Evolutionary conservation across 257 asterid genomes (phyloP).

Genomic region (Dorcoceras hygrometricum): DNA sequence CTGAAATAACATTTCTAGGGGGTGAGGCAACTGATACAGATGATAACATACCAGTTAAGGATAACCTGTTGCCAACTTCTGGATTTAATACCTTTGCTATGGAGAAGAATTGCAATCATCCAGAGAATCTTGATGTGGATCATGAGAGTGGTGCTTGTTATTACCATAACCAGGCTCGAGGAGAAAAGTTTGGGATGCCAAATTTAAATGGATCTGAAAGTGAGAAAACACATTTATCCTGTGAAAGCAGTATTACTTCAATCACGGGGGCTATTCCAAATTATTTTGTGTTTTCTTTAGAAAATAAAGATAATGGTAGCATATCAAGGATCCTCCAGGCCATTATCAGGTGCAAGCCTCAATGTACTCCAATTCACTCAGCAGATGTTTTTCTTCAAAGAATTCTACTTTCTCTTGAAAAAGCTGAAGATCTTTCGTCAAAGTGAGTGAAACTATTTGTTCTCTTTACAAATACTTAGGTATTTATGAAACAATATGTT

Average conservation of each 20-base stretch:
- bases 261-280: slow-evolving; percentile 25
- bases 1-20: too few relatives aligned
- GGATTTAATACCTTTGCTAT: too few relatives aligned
- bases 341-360: slow-evolving; percentile 39
- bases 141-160: slow-evolving; percentile 18
- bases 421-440: slow-evolving; percentile 58
- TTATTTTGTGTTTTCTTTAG: slow-evolving; percentile 44
- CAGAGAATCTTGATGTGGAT: slow-evolving; percentile 19
- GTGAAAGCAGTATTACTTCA: slow-evolving; percentile 29
- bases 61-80: too few relatives aligned
- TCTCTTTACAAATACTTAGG: slow-evolving; percentile 1
- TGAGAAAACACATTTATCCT: slow-evolving; percentile 21
- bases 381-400: slow-evolving; percentile 40
- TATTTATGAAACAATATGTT: neutral
- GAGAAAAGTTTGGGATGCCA: slow-evolving; percentile 22
- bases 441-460: slow-evolving; percentile 44
- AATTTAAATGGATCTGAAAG: slow-evolving; percentile 33
- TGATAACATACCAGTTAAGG: too few relatives aligned
- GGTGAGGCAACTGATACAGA: too few relatives aligned
- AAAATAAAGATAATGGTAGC: slow-evolving; percentile 46
- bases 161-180: slow-evolving; percentile 28
- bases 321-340: slow-evolving; percentile 49
- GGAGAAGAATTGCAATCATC: too few relatives aligned
- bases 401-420: slow-evolving; percentile 37
- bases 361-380: slow-evolving; percentile 37